Base-by-base conservation (phyloP, 2,329 filamentous ascomycete species). In the Trichoderma simmonsii region DNA sequence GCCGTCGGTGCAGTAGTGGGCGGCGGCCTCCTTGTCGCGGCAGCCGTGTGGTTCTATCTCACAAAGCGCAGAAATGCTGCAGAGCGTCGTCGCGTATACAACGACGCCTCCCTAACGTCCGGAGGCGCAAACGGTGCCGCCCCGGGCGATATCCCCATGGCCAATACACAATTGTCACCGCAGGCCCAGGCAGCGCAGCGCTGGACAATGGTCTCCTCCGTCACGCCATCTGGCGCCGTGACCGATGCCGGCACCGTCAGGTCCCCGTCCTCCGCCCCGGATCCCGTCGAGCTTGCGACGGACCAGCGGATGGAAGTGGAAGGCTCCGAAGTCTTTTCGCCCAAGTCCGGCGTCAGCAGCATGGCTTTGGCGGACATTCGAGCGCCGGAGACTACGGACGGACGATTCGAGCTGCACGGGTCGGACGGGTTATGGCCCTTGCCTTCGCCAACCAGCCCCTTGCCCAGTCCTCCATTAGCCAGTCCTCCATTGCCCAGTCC, bases 211-310 rank as follows among this genome's bases (percentile, higher is more conserved):
- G 57, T 86, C 32, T 80, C 81, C 0, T 64, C 79, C 1, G 86
- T 87, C 0, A 87, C 86, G 2, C 88, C 81, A 73, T 85, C 85
- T 3, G 83, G 83, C 39, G 76, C 76, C 56, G 76, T 76, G 32
- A 76, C 75, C 9, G 77, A 75, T 26, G 77, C 77, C 8, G 68
- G 61, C 18, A 67, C 64, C 9, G 78, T 82, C 0, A 51, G 66
- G 9, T 61, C 66, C 6, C 66, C 66, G 21, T 70, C 66, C 1
- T 61, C 66, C 2, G 66, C 57, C 12, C 66, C 66, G 32, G 81
- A 80, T 24, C 84, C 87, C 4, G 86, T 89, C 3, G 88, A 90
- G 81, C 86, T 90, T 14, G 86, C 85, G 72, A 83, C 84, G 60
- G 75, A 74, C 4, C 48, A 56, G 12, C 36, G 59, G 2, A 14